Base-by-base conservation (phyloP, 23 red algal species). In the Gracilaria domingensis region DNA sequence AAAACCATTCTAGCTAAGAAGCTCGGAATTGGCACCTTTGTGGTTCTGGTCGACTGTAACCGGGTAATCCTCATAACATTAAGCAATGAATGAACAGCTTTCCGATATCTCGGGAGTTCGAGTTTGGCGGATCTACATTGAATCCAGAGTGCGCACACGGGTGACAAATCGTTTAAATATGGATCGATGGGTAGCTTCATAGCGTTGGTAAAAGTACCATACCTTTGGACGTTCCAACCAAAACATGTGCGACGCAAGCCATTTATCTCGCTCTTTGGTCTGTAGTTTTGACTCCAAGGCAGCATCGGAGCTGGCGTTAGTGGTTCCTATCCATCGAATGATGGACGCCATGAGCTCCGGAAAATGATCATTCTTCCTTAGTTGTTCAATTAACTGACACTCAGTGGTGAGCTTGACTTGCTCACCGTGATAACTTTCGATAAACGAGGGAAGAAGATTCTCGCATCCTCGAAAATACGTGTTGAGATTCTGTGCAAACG, bases 351-450 rank as follows among this genome's bases (percentile, higher is more conserved):
- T 59, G 5, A 87, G 51, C 67, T 87, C 84, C 30, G 84, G 38
- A 44, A 87, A 87, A 37, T 87, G 69, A 7, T 36, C 38, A 9
- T 42, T 75, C 13, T 57, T 57, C 26, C 84, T 38, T 8, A 87
- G 42, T 35, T 71, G 64, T 18, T 74, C 69, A 21, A 87, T 74
- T 21, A 87, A 28, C 7, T 50, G 44, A 21, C 84, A 47, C 12
- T 87, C 84, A 4, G 69, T 60, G 18, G 25, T 39, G 1, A 70
- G 49, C 35, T 74, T 73, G 4, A 87, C 30, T 36, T 87, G 40
- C 25, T 75, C 66, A 3, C 84, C 67, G 69, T 87, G 67, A 48
- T 87, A 87, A 28, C 84, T 74, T 32, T 87, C 84, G n/a, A 87
- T 51, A 23, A 87, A 50, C 7, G 62, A 21, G 0, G 84, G 84